Base-by-base conservation (phyloP, 2,329 filamentous ascomycete species). In the Colletotrichum cuscutae region DNA sequence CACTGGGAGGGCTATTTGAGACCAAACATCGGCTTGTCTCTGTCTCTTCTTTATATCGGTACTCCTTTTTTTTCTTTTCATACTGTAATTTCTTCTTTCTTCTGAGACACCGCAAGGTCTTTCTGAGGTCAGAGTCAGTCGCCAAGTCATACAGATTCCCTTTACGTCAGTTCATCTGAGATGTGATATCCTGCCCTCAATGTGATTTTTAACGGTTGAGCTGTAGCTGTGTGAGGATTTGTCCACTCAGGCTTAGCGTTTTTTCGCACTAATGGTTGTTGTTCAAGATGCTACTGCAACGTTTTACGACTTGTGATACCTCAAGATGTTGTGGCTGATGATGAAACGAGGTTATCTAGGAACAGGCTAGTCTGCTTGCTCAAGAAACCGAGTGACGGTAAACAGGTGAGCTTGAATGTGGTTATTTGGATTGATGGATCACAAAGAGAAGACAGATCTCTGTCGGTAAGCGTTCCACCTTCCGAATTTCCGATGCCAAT, bases 51-150 rank as follows among this genome's bases (percentile, higher is more conserved):
- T 65, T 73, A 67, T 76, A 63, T 72, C 66, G 53, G 68, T 76
- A 74, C 71, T 65, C 67, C 37, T 46, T 67, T 68, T 68, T 65
- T 65, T 73, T 53, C 32, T 65, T 71, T 65, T 59, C 60, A 69
- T 72, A 69, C 49, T 65, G 62, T 71, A 74, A 73, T 74, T 71
- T 65, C 72, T 74, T 77, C 67, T 72, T 71, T 71, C 69, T 77
- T 77, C 74, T 37, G 71, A 73, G 71, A 72, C 68, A 73, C 71
- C 63, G 71, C 58, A 58, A 73, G 71, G 67, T 73, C 72, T 61
- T 73, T 66, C 52, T 24, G 68, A 72, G 68, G 71, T 73, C 71
- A 73, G 68, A 73, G 71, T 72, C 71, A 62, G 68, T 72, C 46
- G 71, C 66, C 57, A 71, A 66, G 68, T 68, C 71, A 72, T 72